A percentile compares a stretch with the other conserved stretches of the same genome.
These are phyloP conservation scores for Protostelium mycophagum DNA, from an alignment of 78 protist genomes.

Conservation along the genomic window DNA sequence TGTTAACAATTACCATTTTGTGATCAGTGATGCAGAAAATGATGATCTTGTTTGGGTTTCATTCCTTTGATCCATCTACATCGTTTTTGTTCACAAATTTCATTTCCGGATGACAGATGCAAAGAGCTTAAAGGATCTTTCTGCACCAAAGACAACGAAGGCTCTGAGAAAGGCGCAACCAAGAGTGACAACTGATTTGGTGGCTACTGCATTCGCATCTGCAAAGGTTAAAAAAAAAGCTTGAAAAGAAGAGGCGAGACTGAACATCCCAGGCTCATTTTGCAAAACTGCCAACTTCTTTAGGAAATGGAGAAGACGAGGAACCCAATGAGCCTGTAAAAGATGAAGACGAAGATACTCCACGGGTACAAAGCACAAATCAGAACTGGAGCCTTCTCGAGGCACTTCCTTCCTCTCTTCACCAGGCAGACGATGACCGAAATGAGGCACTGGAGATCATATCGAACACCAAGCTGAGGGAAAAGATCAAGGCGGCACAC, in stretches of 20 bases:
- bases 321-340: not conserved
- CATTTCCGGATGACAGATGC: no score
- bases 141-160: not conserved
- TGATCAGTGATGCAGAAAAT: no score
- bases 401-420: not conserved
- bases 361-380: no score
- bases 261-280: not conserved
- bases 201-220: not conserved
- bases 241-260: not conserved
- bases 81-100: no score
- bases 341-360: no score
- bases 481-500: not conserved
- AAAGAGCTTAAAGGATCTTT: no score
- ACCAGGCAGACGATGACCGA: not conserved
- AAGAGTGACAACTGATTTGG: not conserved
- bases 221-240: not conserved
- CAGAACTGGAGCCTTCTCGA: not conserved
- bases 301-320: not conserved
- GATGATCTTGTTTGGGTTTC: no score
- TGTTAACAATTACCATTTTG: no score
- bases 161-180: not conserved
- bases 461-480: not conserved
- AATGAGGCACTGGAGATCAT: not conserved
- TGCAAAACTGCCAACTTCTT: not conserved
- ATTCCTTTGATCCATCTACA: no score